Conservation (phyloP, 305 asterid genomes). For the Solanum hybrid region DNA sequence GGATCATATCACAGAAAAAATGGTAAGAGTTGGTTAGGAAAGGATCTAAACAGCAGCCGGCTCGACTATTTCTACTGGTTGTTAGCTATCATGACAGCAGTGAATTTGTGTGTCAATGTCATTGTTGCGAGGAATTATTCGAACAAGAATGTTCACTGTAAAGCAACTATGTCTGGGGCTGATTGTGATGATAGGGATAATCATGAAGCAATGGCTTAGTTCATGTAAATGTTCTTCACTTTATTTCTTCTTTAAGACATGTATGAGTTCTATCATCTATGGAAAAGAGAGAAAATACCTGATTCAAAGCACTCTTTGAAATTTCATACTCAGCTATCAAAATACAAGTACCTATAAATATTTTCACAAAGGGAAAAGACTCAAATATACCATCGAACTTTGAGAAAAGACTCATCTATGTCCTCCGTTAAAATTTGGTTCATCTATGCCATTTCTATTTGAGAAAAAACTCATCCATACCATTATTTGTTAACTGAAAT, state of each 20-base stretch:
- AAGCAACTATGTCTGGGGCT: constrained; percentile 32
- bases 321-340: background rate
- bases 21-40: constrained; percentile 71
- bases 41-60: constrained; percentile 64
- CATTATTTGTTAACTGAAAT: too few species aligned
- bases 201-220: constrained; percentile 18
- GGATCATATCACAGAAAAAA: constrained; percentile 41
- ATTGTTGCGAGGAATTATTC: constrained; percentile 47
- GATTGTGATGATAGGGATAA: constrained; percentile 34
- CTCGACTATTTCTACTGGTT: constrained; percentile 65
- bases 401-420: background rate
- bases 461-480: background rate
- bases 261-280: background rate
- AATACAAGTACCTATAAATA: background rate
- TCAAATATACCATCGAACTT: background rate
- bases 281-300: background rate
- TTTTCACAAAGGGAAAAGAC: background rate
- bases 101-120: constrained; percentile 34
- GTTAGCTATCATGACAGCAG: constrained; percentile 43
- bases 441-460: background rate
- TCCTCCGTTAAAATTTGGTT: too few species aligned
- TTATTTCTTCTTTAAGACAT: background rate
- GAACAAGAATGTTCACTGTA: constrained; percentile 54
- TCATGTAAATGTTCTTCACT: background rate
- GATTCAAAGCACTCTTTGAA: background rate